phyloP scores from a whole-genome alignment of 1,284 basidiomycete species.

The Schizophyllum amplum region DNA sequence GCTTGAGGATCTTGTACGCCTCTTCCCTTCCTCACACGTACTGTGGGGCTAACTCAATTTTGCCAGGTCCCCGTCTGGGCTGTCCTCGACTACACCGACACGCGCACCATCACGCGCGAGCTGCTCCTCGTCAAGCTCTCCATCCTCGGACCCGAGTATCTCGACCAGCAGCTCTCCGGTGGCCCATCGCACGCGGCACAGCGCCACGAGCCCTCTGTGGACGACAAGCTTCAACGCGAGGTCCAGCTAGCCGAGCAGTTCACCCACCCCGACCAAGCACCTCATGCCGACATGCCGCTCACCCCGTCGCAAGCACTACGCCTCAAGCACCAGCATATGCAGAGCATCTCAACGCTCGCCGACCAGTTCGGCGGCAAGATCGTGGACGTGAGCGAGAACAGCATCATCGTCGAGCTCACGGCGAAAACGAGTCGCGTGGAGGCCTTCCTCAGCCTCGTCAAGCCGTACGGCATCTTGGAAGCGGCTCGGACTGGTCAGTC shows the following conservation, averaged over 20 bases:
- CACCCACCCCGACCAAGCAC: constrained; percentile 44
- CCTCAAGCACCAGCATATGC: constrained; percentile 85
- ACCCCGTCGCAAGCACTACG: constrained; percentile 80
- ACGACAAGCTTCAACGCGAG: constrained; percentile 59
- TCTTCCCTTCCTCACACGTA: constrained; percentile 1
- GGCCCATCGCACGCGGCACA: constrained; percentile 76
- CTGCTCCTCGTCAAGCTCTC: constrained; percentile 89
- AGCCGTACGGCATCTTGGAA: constrained; percentile 95
- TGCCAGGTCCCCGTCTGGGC: constrained; percentile 92
- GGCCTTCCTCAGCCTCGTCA: constrained; percentile 86
- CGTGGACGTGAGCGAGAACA: constrained; percentile 92
- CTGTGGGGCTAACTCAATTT: constrained; percentile 4
- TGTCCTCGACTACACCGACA: constrained; percentile 92
- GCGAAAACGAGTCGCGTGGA: constrained; percentile 91
- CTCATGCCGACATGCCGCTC: constrained; percentile 30
- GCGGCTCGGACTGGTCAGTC: constrained; percentile 83
- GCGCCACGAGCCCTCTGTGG: constrained; percentile 18
- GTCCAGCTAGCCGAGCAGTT: constrained; percentile 66
- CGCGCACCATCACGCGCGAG: constrained; percentile 82
- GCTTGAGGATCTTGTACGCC: constrained; percentile 83
- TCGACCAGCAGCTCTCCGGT: constrained; percentile 80
- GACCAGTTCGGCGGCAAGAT: constrained; percentile 89
- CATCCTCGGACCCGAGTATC: constrained; percentile 95
- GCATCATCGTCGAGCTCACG: constrained; percentile 91
- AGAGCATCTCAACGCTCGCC: constrained; percentile 79